Base-by-base conservation (phyloP, 2,329 filamentous ascomycete genomes). In the Macrophomina phaseolina region DNA sequence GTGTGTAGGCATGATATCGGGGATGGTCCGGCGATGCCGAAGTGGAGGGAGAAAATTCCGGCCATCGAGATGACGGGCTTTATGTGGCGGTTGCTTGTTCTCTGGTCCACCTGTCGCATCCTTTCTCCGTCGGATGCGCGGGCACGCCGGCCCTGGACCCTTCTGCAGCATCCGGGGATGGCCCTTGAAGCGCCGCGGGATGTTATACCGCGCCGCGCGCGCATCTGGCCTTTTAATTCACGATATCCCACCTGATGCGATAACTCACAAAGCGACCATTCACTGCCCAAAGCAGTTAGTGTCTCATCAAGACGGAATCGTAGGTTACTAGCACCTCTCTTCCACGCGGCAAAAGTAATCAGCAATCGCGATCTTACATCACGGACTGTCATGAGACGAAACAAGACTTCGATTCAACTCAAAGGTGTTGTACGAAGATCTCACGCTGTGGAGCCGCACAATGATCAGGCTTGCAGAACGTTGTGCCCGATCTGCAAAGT, bases 401-500 rank as follows among this genome's bases (percentile, higher is more conserved):
- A 23, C 23, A 23, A 23, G 23, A 23, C 23, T 23, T 23, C 23
- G 3, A 3, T 23, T 23, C 23, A 23, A 23, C 23, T 23, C 23
- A 3, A 23, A 23, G 23, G 23, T 23, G 23, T 23, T 23, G 23
- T 23, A 23, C 23, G 38, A 14, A 40, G 38, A 40, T 40, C 38
- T 40, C 38, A 40, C 42, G 12, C 5, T 45, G 42, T 45, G 12
- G 23, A 49, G 46, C 23, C 32, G 34, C 12, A 14, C 3, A 8
- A 36, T 12, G n/a, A 8, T 16, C 16, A 16, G 42, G 9, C 16
- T 14, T 14, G 30, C 30, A 11, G 28, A 23, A 49, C n/a, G 18
- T 36, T 8, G 40, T 38, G 45, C n/a, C 7, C 12, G 58, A 62
- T 62, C 58, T 62, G 45, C 58, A 16, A 12, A 28, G 58, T 62